A percentile compares a stretch with the other conserved stretches of the same genome.
phyloP scores from a whole-genome alignment of 2,329 filamentous ascomycete species.

The Cladophialophora exuberans region DNA sequence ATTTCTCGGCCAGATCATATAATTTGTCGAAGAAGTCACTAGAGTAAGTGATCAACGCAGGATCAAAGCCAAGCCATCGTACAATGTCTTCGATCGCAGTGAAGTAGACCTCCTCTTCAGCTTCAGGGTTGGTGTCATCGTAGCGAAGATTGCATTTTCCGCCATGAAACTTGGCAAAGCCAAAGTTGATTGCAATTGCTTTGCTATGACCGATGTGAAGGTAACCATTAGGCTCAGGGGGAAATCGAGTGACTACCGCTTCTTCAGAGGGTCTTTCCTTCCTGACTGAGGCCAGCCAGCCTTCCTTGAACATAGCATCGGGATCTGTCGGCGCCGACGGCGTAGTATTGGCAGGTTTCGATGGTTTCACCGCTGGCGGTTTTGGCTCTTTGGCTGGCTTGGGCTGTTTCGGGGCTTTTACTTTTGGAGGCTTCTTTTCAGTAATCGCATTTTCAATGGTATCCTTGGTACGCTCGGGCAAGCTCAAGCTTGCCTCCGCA shows the following conservation, averaged over 20 bases:
- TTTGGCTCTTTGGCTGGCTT: slow-evolving; percentile 40
- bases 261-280: slow-evolving; percentile 64
- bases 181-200: slow-evolving; percentile 95
- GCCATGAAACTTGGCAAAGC: slow-evolving; percentile 82
- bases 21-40: slow-evolving; percentile 88
- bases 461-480: slow-evolving; percentile 43
- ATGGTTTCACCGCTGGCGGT: slow-evolving; percentile 32
- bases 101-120: slow-evolving; percentile 89
- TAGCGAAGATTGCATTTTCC: slow-evolving; percentile 78
- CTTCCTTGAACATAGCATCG: slow-evolving; percentile 77
- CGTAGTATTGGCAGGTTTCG: slow-evolving; percentile 38
- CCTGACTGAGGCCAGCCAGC: slow-evolving; percentile 74
- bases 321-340: slow-evolving; percentile 43
- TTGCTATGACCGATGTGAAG: slow-evolving; percentile 94
- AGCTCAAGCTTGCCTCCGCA: slow-evolving; percentile 20
- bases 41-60: slow-evolving; percentile 78
- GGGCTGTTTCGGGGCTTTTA: slow-evolving; percentile 42
- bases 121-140: slow-evolving; percentile 94
- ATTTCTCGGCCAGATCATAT: slow-evolving; percentile 84
- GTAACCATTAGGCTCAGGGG: slow-evolving; percentile 89
- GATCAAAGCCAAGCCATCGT: slow-evolving; percentile 82
- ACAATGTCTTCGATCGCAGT: slow-evolving; percentile 87
- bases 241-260: slow-evolving; percentile 68
- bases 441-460: slow-evolving; percentile 35
- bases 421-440: slow-evolving; percentile 39